Evolutionary conservation across 163 green algal species (phyloP), one percentile per base, ranked within the genome.

Genomic region (Coccomyxa subellipsoidea): DNA sequence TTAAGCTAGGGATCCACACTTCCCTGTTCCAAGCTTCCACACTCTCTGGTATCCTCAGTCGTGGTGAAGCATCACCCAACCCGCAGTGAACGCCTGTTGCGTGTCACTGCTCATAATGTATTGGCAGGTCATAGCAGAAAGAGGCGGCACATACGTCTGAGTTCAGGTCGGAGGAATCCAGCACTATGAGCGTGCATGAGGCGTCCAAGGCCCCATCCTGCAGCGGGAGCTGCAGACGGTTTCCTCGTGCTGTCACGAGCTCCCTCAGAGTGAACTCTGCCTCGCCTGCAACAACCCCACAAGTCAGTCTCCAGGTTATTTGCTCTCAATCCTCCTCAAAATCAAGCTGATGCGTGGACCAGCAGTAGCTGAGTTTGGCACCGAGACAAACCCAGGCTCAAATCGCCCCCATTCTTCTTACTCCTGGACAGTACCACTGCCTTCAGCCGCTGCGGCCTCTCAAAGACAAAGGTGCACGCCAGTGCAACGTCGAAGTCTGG

Each of bases 191-290:
- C 18, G 66, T 73, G 66, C 66, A 73, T 32, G 29, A 36, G 4
- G 66, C 66, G 4, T 73, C 66, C 8, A 73, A n/a, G 31, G 66
- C 66, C 31, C 66, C 66, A 23, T 73, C 66, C 66, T 73, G 66
- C 27, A 73, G 27, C 0, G 66, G 66, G 21, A 73, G 66, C 66
- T 73, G 66, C 66, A 73, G 66, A 36, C 66, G 27, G 7, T 73
- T 73, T 18, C 66, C 66, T 4, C 66, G 27, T 8, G 66, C 66
- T 4, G 66, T 73, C 29, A 73, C 66, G 18, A n/a, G 18, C 27
- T 73, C 66, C 27, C 66, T 73, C 7, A 73, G n/a, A 18, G 66
- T 73, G 8, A 73, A 73, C 66, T 73, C 66, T 73, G 66, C 66
- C 66, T 73, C 66, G 7, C 66, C 66, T 73, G 66, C 8, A 73